Evolutionary conservation across 768 basidiomycete species (phyloP), one percentile per base, ranked within the genome.

Genomic region (Stropharia rugosoannulata): DNA sequence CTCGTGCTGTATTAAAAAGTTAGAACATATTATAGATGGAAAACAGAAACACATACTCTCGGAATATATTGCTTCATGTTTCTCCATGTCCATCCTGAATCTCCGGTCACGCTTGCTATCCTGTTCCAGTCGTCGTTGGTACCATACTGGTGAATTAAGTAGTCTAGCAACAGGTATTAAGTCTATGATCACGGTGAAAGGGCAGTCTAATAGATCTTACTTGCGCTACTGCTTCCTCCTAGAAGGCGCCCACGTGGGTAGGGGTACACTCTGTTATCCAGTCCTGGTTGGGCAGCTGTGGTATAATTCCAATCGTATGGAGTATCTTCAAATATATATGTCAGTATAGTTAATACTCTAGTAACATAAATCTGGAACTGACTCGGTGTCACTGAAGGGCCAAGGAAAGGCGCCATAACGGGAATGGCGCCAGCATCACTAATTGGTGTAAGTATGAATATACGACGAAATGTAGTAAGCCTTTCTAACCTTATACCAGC

Each of bases 401-500:
- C 63, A 38, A 66, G 56, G 58, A 65, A 62, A 18, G 67, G 67
- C 8, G 61, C 61, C 32, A 62, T 61, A 2, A 58, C 64, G 18
- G 65, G 59, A 11, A 64, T 25, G 7, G 64, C 65, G 25, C 56
- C 56, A 47, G 64, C 57, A 48, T 68, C 62, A 55, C 67, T 68
- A 37, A 48, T 36, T 1, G 3, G 22, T 25, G 36, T 42, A n/a
- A 29, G n/a, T 10, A 22, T 38, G 16, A 49, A 19, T 25, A 50
- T 22, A 13, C 22, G 35, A 43, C 11, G n/a, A 37, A 47, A 5
- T 13, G 35, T 39, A 49, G 43, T 45, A 18, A 59, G 29, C 52
- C 19, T 11, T 16, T 18, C 40, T 15, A 22, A 83, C 85, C 84
- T 86, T 54, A 69, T 63, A 5, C 84, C 84, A 0, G 82, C 78